Percentiles rank a stretch among this genome's conserved stretches.
Conservation (phyloP, 768 basidiomycete species). For the Pleurotus giganteus region DNA sequence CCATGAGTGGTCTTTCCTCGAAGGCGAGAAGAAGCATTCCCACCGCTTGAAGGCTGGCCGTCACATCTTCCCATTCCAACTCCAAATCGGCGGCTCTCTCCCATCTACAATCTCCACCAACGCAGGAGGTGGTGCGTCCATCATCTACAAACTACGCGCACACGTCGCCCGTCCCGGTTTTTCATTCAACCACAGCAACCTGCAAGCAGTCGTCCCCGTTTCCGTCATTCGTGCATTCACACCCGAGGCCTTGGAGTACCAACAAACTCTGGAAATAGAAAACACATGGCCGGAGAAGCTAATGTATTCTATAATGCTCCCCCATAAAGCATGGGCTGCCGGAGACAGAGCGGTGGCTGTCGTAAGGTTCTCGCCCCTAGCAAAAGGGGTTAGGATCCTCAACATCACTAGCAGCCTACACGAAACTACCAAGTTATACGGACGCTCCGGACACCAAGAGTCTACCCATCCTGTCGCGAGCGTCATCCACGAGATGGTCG, state of each 20-base stretch:
- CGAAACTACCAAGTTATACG: conserved; percentile 67
- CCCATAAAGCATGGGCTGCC: conserved; percentile 94
- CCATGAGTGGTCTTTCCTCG: conserved; percentile 93
- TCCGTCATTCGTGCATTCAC: conserved; percentile 71
- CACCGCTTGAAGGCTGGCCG: conserved; percentile 96
- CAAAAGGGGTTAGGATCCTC: conserved; percentile 78
- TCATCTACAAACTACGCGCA: conserved; percentile 90
- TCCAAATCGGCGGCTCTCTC: conserved; percentile 80
- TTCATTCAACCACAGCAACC: conserved; percentile 46
- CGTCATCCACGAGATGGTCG: conserved; percentile 64
- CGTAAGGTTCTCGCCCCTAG: conserved; percentile 83
- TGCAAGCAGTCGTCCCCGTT: conserved; percentile 61
- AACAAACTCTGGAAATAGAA: conserved; percentile 92
- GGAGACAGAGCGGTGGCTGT: conserved; percentile 82
- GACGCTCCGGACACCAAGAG: conserved; percentile 55
- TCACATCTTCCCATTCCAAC: conserved; percentile 90
- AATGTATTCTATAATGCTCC: conserved; percentile 92
- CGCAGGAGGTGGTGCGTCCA: conserved; percentile 55
- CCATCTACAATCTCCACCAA: conserved; percentile 72
- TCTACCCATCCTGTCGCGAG: conserved; percentile 59
- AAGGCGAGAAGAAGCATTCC: conserved; percentile 71
- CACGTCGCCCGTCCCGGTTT: conserved; percentile 77
- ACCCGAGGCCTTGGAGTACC: conserved; percentile 88
- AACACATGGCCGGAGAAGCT: conserved; percentile 98
- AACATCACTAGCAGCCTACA: conserved; percentile 66